Base-by-base conservation (phyloP, 1,139 yeast genomes). In the Protomyces gravidus region DNA sequence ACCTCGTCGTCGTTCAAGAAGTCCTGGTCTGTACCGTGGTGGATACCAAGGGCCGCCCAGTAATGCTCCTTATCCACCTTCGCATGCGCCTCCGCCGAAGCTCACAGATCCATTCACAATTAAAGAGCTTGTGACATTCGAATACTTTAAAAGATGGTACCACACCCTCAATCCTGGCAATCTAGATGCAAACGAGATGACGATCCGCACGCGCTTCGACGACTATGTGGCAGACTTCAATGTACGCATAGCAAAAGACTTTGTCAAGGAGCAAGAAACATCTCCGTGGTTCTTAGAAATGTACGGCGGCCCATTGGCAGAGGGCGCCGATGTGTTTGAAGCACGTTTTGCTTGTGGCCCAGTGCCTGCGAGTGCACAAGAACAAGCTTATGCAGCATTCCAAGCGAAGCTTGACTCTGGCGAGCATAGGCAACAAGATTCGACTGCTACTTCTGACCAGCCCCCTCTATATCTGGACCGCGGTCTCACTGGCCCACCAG, bases 281-380 rank as follows among this genome's bases (percentile, higher is more conserved):
- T 64, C 58, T 27, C 55, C 63, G 13, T 65, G 67, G 67, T 65
- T 65, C 57, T 55, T 55, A 25, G 67, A 65, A 36, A 36, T 56
- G n/a, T 65, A 65, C 45, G 62, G 40, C 15, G 51, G 59, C 39
- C 3, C 55, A 52, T 21, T 46, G 58, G 19, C 55, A 58, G 47
- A 13, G 23, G 19, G 45, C 55, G 32, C 53, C 32, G 21, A 30
- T 21, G 2, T 28, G 42, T 3, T 64, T 62, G 45, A 49, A 60
- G 62, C 28, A 9, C 11, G 64, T 59, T 5, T 49, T 62, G 13
- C 61, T 5, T 30, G 36, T 30, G 2, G 15, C 1, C 9, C 3
- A 5, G 42, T 17, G 19, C 42, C 19, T 15, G 42, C 42, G 5
- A 15, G 0, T 2, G 21, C 19, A 15, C 21, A 36, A 36, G 42